Evolutionary conservation across 129 eudicot species (phyloP).

Genomic region (Erigeron canadensis): DNA sequence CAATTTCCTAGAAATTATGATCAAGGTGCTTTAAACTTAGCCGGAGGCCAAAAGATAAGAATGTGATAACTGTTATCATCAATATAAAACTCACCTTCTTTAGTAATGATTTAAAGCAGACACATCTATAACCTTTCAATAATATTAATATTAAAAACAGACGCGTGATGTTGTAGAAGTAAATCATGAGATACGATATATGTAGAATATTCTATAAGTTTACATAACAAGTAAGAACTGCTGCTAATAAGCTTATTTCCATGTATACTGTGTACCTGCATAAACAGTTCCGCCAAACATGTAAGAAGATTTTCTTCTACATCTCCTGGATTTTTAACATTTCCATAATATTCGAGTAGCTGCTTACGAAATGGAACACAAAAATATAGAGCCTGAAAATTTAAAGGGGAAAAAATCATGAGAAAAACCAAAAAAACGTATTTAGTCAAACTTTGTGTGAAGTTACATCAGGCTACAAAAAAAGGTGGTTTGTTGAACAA

Average conservation of each 20-base stretch:
- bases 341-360: conserved; percentile 71
- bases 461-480: not conserved
- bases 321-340: conserved; percentile 66
- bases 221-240: not conserved
- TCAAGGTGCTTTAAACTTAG: conserved; percentile 5
- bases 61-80: not conserved
- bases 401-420: not conserved
- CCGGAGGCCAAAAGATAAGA: not conserved
- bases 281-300: conserved; percentile 82
- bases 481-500: not conserved
- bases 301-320: conserved; percentile 85
- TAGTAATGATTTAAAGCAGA: not conserved
- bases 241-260: not conserved
- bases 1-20: not conserved
- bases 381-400: conserved; percentile 77
- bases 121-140: too few relatives aligned
- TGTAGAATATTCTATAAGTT: not conserved
- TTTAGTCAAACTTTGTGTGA: not conserved
- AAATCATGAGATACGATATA: not conserved
- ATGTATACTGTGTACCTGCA: conserved; percentile 34
- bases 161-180: not conserved
- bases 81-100: not conserved
- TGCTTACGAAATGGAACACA: conserved; percentile 98
- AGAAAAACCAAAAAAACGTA: conserved; percentile 1
- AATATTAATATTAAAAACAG: not conserved